Conservation (phyloP, 345 rosid species). For the Zanthoxylum bungeanum region DNA sequence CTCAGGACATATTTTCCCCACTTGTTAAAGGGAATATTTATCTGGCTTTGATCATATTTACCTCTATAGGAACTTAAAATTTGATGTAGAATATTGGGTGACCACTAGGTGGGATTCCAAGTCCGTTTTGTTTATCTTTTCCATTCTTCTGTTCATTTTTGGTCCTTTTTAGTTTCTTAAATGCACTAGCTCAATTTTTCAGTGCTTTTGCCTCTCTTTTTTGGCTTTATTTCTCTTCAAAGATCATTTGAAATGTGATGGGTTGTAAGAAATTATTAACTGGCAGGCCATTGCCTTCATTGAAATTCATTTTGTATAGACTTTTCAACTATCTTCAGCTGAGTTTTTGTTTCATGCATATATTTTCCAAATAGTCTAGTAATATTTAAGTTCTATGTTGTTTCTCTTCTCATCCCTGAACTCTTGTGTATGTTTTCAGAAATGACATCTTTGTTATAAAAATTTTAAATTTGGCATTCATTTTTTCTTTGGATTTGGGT, state of each 20-base stretch:
- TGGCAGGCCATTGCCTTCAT: background rate
- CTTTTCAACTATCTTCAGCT: background rate
- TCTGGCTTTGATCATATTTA: background rate
- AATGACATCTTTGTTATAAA: background rate
- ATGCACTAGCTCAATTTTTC: background rate
- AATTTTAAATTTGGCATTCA: background rate
- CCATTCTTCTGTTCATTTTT: background rate
- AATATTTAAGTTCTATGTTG: background rate
- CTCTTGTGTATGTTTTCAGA: background rate
- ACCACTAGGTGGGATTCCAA: background rate
- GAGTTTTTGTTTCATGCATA: background rate
- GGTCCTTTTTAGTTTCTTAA: background rate
- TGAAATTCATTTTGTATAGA: background rate
- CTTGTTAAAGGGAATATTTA: no score
- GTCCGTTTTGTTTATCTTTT: background rate
- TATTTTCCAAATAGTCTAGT: background rate
- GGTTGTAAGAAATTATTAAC: background rate
- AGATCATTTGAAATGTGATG: background rate
- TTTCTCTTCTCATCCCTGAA: background rate
- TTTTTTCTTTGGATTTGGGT: background rate
- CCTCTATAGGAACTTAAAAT: background rate
- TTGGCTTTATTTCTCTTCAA: background rate
- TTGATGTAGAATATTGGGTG: background rate
- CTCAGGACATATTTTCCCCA: no score
- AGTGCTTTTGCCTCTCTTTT: background rate